Percentiles rank a stretch among this genome's conserved stretches.
Conservation (phyloP, 2,329 filamentous ascomycete species). For the Colletotrichum simmondsii region DNA sequence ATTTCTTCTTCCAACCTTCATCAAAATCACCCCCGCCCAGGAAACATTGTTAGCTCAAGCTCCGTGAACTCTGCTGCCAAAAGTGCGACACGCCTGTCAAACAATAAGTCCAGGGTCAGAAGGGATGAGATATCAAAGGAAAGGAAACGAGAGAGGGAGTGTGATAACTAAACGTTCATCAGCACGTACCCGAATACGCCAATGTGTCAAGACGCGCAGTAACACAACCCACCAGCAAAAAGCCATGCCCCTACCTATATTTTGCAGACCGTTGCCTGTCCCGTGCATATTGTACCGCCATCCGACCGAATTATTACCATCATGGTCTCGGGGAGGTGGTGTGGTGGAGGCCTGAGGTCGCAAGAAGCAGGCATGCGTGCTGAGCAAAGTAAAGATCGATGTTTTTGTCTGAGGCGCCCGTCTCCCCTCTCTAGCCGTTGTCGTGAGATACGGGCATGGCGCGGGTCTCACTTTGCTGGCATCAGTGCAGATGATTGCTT, state of each 20-base stretch:
- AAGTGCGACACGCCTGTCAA: background rate
- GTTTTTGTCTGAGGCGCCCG: background rate
- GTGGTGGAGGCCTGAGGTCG: slow-evolving; percentile 9
- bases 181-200: slow-evolving; percentile 27
- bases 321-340: slow-evolving; percentile 17
- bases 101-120: background rate
- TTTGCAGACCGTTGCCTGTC: slow-evolving; percentile 19
- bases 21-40: slow-evolving; percentile 17
- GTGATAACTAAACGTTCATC: slow-evolving; percentile 31
- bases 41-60: background rate
- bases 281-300: slow-evolving; percentile 25
- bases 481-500: slow-evolving; percentile 15
- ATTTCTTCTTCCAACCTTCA: slow-evolving; percentile 19
- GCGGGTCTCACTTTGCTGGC: slow-evolving; percentile 23
- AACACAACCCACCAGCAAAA: slow-evolving; percentile 16
- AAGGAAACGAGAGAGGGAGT: background rate
- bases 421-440: background rate
- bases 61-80: background rate
- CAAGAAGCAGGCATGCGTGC: slow-evolving; percentile 8
- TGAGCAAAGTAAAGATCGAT: slow-evolving; percentile 14
- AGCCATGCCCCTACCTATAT: slow-evolving; percentile 6
- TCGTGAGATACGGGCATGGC: slow-evolving; percentile 12
- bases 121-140: background rate
- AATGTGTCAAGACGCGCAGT: slow-evolving; percentile 28
- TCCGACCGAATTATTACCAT: slow-evolving; percentile 21